Evolutionary conservation across 2,329 filamentous ascomycete genomes (phyloP).

Genomic region (Ceratocystis harringtonii): DNA sequence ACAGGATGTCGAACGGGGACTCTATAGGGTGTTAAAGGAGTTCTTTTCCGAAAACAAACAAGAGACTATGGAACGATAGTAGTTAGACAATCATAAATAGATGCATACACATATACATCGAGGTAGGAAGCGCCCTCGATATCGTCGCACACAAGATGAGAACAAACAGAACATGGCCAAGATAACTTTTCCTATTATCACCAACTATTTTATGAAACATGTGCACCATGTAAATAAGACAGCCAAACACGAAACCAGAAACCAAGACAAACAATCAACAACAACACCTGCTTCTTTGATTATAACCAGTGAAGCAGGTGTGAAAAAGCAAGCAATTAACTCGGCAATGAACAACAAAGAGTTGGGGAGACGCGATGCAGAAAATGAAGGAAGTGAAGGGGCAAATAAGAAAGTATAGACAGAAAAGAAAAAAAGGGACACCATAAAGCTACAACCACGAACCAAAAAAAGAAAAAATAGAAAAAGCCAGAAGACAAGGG

Average conservation of each 20-base stretch:
- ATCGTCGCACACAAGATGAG: too few species aligned
- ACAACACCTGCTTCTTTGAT: too few species aligned
- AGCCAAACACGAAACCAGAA: background rate
- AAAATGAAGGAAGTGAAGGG: background rate
- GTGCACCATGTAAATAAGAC: background rate
- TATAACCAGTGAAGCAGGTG: background rate
- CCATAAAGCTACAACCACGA: background rate
- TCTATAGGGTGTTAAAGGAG: too few species aligned
- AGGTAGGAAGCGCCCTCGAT: too few species aligned
- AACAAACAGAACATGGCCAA: too few species aligned
- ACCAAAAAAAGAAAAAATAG: background rate
- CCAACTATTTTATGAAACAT: too few species aligned
- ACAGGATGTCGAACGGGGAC: too few species aligned
- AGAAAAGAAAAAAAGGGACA: conserved; percentile 1
- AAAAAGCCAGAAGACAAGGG: background rate
- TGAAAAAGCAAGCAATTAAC: background rate
- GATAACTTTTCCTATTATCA: too few species aligned
- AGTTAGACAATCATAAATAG: too few species aligned
- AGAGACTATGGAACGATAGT: too few species aligned
- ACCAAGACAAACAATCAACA: background rate
- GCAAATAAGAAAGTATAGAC: background rate
- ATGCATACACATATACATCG: too few species aligned
- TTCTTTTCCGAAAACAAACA: too few species aligned
- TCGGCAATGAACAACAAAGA: background rate
- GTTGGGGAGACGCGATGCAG: background rate